phyloP scores from a whole-genome alignment of 2,329 filamentous ascomycete species.

The Anisogramma anomala region DNA sequence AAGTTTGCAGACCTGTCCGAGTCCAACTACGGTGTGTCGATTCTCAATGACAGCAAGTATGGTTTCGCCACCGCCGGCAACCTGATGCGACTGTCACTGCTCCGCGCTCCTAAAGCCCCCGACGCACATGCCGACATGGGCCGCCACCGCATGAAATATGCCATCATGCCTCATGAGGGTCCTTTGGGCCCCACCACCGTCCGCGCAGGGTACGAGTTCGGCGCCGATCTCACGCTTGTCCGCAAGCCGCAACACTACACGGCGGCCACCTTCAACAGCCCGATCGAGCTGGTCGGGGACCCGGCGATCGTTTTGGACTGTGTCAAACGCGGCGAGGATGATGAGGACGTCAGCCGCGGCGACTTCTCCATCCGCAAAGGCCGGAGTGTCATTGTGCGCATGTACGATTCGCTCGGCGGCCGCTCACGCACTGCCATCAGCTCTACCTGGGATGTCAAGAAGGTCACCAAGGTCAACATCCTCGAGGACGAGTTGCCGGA shows the following conservation, averaged over 20 bases:
- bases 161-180: conserved; percentile 75
- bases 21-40: conserved; percentile 76
- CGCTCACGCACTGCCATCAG: conserved; percentile 59
- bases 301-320: conserved; percentile 69
- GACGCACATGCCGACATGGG: conserved; percentile 95
- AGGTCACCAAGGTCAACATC: conserved; percentile 72
- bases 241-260: conserved; percentile 22
- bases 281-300: conserved; percentile 57
- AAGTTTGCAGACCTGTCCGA: conserved; percentile 89
- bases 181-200: conserved; percentile 61
- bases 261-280: conserved; percentile 23
- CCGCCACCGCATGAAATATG: conserved; percentile 75
- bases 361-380: conserved; percentile 56
- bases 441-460: conserved; percentile 59
- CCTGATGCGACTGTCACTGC: conserved; percentile 76
- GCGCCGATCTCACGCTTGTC: conserved; percentile 60
- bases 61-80: conserved; percentile 86
- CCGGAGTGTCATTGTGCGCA: conserved; percentile 66
- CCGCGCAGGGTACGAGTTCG: conserved; percentile 79
- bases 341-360: conserved; percentile 57
- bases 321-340: conserved; percentile 87
- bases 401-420: conserved; percentile 85
- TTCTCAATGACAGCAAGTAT: conserved; percentile 93
- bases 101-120: conserved; percentile 82
- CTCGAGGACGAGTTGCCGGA: conserved; percentile 54